Evolutionary conservation across 139 green algal species (phyloP).

Genomic region (Chlamydomonas asymmetrica): DNA sequence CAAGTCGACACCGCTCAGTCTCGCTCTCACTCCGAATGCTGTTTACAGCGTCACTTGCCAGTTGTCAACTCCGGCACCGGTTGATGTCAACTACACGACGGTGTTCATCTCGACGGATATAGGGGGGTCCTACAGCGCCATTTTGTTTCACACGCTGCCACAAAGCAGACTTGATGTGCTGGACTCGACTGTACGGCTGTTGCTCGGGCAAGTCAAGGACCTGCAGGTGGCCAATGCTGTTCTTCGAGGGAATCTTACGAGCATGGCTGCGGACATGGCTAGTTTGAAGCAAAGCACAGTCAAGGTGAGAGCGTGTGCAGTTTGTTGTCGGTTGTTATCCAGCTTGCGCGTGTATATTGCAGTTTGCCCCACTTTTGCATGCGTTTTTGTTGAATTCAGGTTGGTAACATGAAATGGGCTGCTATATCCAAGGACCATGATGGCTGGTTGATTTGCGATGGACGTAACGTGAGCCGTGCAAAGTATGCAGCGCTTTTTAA

Average conservation of each 20-base stretch:
- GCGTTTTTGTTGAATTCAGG: not conserved
- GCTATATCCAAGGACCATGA: not conserved
- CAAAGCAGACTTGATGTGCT: not conserved
- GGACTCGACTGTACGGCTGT: not conserved
- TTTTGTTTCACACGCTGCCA: not conserved
- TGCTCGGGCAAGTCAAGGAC: too few relatives aligned
- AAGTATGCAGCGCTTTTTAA: not conserved
- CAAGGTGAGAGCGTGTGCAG: too few relatives aligned
- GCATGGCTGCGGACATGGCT: too few relatives aligned
- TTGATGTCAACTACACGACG: not conserved
- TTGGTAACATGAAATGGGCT: not conserved
- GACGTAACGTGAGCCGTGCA: not conserved
- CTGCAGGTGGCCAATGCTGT: too few relatives aligned
- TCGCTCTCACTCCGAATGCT: not conserved
- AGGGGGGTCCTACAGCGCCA: not conserved
- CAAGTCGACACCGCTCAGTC: not conserved
- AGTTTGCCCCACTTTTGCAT: too few relatives aligned
- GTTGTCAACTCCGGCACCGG: not conserved
- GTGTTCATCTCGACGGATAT: not conserved
- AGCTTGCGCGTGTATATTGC: too few relatives aligned
- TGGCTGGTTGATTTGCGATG: not conserved
- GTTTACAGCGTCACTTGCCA: not conserved
- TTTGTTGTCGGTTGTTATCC: too few relatives aligned
- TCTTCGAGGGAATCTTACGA: too few relatives aligned
- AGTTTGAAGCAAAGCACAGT: too few relatives aligned